Percentiles rank a stretch among this genome's conserved stretches.
Evolutionary conservation across 805 yeast species (phyloP).

Genomic region (Torulaspora microellipsoides): DNA sequence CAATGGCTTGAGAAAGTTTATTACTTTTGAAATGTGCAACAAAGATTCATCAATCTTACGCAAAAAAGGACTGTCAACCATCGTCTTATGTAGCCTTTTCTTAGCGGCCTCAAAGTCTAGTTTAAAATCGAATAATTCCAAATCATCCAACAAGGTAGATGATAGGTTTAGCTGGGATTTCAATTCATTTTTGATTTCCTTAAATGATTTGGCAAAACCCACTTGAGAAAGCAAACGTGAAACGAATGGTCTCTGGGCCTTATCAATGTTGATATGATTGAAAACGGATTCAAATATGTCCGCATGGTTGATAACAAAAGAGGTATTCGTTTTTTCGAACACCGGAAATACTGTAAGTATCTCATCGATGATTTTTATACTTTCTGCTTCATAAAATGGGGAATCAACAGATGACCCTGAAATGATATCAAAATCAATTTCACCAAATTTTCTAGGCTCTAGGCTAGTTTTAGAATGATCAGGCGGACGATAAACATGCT

Average conservation of each 20-base stretch:
- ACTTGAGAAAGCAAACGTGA: conserved; percentile 69
- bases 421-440: conserved; percentile 81
- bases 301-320: conserved; percentile 71
- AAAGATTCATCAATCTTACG: conserved; percentile 59
- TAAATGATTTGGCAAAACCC: conserved; percentile 62
- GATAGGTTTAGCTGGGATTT: conserved; percentile 69
- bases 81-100: conserved; percentile 56
- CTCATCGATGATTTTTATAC: conserved; percentile 77
- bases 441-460: conserved; percentile 72
- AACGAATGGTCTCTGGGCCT: conserved; percentile 66
- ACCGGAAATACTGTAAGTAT: conserved; percentile 63
- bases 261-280: conserved; percentile 76
- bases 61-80: conserved; percentile 69
- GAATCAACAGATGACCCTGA: conserved; percentile 43
- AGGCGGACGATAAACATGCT: conserved; percentile 74
- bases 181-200: conserved; percentile 52
- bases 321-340: conserved; percentile 50
- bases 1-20: conserved; percentile 49
- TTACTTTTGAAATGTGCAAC: conserved; percentile 55
- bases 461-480: conserved; percentile 49
- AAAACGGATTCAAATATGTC: conserved; percentile 71
- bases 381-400: conserved; percentile 78
- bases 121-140: conserved; percentile 74
- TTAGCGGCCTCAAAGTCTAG: conserved; percentile 63
- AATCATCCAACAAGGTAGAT: conserved; percentile 74